A percentile compares a stretch with the other conserved stretches of the same genome.
These are phyloP conservation scores for Skeletonema costatum DNA, from an alignment of 108 stramenopile genomes.

Conservation along the genomic window DNA sequence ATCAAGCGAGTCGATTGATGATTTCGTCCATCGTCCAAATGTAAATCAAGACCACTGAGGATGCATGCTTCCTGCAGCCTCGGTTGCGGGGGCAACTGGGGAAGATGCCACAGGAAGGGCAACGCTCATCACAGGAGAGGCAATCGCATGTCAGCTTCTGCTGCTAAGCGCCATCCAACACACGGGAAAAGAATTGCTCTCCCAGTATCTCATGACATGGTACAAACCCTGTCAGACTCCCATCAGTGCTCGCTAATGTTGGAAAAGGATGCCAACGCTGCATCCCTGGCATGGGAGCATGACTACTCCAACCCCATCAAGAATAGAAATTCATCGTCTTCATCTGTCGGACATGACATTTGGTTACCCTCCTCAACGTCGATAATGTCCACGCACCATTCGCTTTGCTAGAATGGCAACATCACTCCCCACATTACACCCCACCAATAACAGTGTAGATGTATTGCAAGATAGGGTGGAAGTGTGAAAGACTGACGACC, in stretches of 20 bases:
- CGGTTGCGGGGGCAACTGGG: not conserved
- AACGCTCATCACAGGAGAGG: not conserved
- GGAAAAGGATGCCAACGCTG: conserved; percentile 19
- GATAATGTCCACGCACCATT: conserved; percentile 45
- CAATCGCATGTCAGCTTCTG: not conserved
- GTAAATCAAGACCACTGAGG: conserved; percentile 35
- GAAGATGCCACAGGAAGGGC: not conserved
- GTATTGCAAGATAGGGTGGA: conserved; percentile 13
- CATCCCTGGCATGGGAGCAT: conserved; percentile 18
- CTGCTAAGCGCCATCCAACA: not conserved
- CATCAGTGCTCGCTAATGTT: conserved; percentile 63
- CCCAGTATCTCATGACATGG: conserved; percentile 22
- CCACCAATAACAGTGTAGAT: conserved; percentile 63
- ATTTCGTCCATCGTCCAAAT: conserved; percentile 13
- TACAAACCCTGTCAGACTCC: conserved; percentile 42
- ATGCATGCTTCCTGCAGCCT: conserved; percentile 22
- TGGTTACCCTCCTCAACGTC: conserved; percentile 76
- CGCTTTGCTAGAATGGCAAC: conserved; percentile 46
- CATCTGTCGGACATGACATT: conserved; percentile 70
- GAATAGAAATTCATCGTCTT: conserved; percentile 83
- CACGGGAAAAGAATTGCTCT: conserved; percentile 16
- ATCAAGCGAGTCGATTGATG: not conserved
- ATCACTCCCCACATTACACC: conserved; percentile 75
- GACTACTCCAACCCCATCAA: conserved; percentile 64
- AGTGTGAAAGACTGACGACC: conserved; percentile 79